Base-by-base conservation (phyloP, 2,329 filamentous ascomycete genomes). In the Neodidymelliopsis sp. region DNA sequence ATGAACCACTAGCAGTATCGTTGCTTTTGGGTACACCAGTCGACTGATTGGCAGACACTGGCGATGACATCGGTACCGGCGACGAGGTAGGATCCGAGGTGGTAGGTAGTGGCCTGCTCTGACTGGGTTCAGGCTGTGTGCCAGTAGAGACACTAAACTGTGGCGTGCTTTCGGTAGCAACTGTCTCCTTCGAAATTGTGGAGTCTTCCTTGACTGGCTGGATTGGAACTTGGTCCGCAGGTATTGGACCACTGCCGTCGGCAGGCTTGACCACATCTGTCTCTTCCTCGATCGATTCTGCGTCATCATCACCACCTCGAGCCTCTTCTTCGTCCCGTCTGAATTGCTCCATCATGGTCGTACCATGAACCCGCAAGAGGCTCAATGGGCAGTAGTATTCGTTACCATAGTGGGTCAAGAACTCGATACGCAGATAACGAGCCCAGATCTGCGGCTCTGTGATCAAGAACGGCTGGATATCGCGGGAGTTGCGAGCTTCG, bases 381-480 rank as follows among this genome's bases (percentile, higher is more conserved):
- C 93, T 97, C 12, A 99, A 78, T 0, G 94, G 94, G 66, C 94
- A 99, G 70, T 96, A 99, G 70, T 90, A 99, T 70, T 99, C 94
- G 62, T 92, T 96, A 7, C 94, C 94, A 70, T 93, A 99, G 70
- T 99, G 93, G 4, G 86, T 91, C 37, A 97, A 72, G 57, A 97
- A 94, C 68, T 99, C 94, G 49, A 99, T 85, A 18, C 91, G 85
- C 30, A 99, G 75, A 74, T 97, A 99, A 56, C 93, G 86, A 31
- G 94, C 92, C 89, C 91, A 99, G 36, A 97, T 97, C 54, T 94
- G 85, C 1, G 94, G 92, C 63, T 97, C 94, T 62, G 94, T 86
- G n/a, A 99, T 83, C 11, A 96, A 76, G 67, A 99, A 99, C 0
- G 94, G 88, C 72, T 99, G 94, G 24, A 99, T 90, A 59, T 96